phyloP scores from a whole-genome alignment of 2,329 filamentous ascomycete species.

The Cercospora sp. region DNA sequence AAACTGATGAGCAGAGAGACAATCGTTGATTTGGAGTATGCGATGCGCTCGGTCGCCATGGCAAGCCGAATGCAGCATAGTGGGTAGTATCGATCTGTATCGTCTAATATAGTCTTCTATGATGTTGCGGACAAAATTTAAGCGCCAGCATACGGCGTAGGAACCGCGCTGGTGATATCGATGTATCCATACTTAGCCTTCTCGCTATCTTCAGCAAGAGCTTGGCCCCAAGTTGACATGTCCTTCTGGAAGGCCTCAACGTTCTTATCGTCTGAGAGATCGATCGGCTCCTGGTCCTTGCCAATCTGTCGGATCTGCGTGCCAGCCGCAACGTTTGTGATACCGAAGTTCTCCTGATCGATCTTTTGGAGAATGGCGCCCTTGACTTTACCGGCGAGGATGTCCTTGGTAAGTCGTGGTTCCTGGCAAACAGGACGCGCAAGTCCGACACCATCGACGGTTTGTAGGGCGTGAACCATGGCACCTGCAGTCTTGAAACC shows the following conservation, averaged over 20 bases:
- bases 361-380: conserved; percentile 49
- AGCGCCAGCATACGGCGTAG: conserved; percentile 42
- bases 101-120: background rate
- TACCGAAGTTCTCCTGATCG: conserved; percentile 55
- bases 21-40: background rate
- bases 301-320: conserved; percentile 56
- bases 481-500: conserved; percentile 57
- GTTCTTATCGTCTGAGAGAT: conserved; percentile 52
- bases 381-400: conserved; percentile 49
- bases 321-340: conserved; percentile 50
- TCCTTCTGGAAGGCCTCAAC: conserved; percentile 52
- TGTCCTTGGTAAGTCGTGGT: conserved; percentile 47
- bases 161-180: conserved; percentile 43
- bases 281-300: conserved; percentile 55
- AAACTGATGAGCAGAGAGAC: background rate
- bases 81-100: background rate
- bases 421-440: conserved; percentile 57
- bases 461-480: conserved; percentile 58
- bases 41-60: background rate
- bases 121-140: background rate
- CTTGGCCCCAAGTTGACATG: conserved; percentile 45
- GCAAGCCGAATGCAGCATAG: background rate
- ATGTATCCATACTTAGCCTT: conserved; percentile 33
- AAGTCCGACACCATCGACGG: conserved; percentile 62
- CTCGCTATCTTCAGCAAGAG: conserved; percentile 28